Conservation (phyloP, 257 asterid species). For the Scutellaria baicalensis region DNA sequence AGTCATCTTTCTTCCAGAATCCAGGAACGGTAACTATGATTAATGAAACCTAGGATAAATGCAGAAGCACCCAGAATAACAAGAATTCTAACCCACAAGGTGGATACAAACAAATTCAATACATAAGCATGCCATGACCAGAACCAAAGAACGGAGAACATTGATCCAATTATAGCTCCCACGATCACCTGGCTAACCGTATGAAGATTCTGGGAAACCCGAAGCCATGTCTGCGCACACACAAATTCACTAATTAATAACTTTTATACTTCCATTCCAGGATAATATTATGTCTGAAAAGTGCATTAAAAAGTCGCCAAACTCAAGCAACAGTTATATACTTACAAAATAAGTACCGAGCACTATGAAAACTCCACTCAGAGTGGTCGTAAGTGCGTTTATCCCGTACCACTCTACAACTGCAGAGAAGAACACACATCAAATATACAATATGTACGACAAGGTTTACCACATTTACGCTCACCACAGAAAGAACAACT, state of each 20-base stretch:
- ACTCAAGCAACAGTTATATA: background rate
- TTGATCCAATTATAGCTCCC: slow-evolving; percentile 54
- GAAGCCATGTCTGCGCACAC: slow-evolving; percentile 74
- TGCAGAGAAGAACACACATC: slow-evolving; percentile 24
- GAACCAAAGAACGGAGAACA: slow-evolving; percentile 51
- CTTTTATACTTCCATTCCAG: background rate
- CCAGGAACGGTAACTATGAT: slow-evolving; percentile 28
- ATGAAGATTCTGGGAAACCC: slow-evolving; percentile 63
- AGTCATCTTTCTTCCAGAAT: slow-evolving; percentile 27
- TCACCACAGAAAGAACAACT: background rate
- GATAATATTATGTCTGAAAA: background rate
- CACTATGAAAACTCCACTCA: slow-evolving; percentile 28
- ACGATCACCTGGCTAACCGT: slow-evolving; percentile 62
- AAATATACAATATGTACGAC: background rate
- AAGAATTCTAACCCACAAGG: slow-evolving; percentile 38
- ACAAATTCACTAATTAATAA: background rate
- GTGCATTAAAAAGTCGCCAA: background rate
- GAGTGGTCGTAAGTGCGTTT: slow-evolving; percentile 38
- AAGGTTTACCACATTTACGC: background rate
- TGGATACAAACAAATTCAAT: slow-evolving; percentile 29
- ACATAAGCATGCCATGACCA: slow-evolving; percentile 57
- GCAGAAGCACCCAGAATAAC: slow-evolving; percentile 30
- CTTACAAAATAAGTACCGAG: slow-evolving; percentile 72
- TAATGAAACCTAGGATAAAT: slow-evolving; percentile 23
- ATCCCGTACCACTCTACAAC: slow-evolving; percentile 52